Base-by-base conservation (phyloP, 352 stramenopile genomes). In the Phytopythium montanum region DNA sequence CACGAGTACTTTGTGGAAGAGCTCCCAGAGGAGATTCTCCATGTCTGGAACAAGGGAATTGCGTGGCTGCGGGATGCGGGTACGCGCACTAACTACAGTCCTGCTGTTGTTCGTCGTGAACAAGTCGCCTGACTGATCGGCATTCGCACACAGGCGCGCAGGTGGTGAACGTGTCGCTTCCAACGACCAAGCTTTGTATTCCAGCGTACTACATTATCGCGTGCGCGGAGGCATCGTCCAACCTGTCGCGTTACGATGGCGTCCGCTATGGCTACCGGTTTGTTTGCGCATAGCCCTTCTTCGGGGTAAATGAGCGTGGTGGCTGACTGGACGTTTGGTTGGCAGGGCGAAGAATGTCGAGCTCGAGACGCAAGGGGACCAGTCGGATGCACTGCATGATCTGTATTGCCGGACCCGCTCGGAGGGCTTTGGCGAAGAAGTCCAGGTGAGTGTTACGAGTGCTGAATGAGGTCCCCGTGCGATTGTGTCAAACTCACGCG, bases 131-230 rank as follows among this genome's bases (percentile, higher is more conserved):
- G 13, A 44, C n/a, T n/a, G 12, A 54, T 3, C 16, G 29, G 5
- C 36, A 38, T 9, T 46, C n/a, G 56, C 21, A 8, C n/a, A 19
- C 44, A 79, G 75, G 81, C 44, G 86, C 82, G 25, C 77, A 90
- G 58, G 76, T 94, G n/a, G 77, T 93, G 39, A 80, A 69, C 39
- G 68, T 92, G 4, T 93, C 84, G 10, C 65, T 95, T 18, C 84
- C 84, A 2, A 90, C 81, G 18, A 94, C 71, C 25, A 96, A 84
- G 78, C 73, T 91, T 26, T 95, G 91, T 26, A 89, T 99, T 41
- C 87, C 97, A 36, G 88, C 96, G 2, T 99, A 99, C 69, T 99
- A 99, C 68, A 97, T 99, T n/a, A 71, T 99, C 39, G 95, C 96
- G 12, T 98, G 94, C 64, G 97, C 97, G 2, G 97, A 99, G 76